A percentile compares a stretch with the other conserved stretches of the same genome.
These are phyloP conservation scores for Eucalyptus virginea DNA, from an alignment of 345 rosid species.

Conservation along the genomic window DNA sequence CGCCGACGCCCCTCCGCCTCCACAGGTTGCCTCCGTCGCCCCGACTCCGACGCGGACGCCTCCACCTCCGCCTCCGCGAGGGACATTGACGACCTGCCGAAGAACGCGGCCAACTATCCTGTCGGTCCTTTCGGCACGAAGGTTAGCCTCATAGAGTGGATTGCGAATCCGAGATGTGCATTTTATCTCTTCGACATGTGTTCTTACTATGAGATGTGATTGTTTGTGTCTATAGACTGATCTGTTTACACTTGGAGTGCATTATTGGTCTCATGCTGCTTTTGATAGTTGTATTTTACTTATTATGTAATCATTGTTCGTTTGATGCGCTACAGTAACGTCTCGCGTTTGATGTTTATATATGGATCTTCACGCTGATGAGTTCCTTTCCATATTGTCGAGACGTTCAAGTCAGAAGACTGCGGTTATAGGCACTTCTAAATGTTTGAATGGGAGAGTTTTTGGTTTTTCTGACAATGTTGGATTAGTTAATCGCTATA, in stretches of 20 bases:
- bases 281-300: background rate
- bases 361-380: background rate
- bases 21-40: too few relatives aligned
- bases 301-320: background rate
- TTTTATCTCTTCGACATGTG: background rate
- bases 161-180: background rate
- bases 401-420: background rate
- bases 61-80: too few relatives aligned
- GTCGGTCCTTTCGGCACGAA: conserved; percentile 80
- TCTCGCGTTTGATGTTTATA: background rate
- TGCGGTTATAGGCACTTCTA: background rate
- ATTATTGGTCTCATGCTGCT: background rate
- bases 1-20: too few relatives aligned
- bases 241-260: background rate
- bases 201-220: background rate
- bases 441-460: background rate
- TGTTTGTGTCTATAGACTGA: background rate
- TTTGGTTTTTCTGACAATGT: background rate
- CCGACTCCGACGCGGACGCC: too few relatives aligned
- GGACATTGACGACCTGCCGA: too few relatives aligned
- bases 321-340: background rate
- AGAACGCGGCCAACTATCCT: conserved; percentile 13
- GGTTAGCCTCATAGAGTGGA: conserved; percentile 23
- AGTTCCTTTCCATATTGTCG: background rate
- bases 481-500: background rate